Evolutionary conservation across 2,329 filamentous ascomycete species (phyloP), one percentile per base, ranked within the genome.

Genomic region (Trichothecium sympodiale): DNA sequence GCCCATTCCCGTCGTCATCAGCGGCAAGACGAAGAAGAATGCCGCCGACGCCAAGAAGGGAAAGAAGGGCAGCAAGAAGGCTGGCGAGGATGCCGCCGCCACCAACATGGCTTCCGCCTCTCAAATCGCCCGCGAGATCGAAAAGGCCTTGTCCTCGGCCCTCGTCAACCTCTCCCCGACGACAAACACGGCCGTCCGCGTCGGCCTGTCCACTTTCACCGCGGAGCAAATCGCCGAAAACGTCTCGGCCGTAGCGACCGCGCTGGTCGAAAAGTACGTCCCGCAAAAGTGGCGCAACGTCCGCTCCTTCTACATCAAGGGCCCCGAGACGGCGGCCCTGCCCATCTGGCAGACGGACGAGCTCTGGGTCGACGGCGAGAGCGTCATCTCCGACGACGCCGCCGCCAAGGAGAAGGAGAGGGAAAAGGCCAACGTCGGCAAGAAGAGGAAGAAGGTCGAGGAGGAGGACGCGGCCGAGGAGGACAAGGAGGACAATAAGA

Each of bases 291-390:
- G 88, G 87, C 76, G 75, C 51, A 91, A 89, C 56, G 72, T 96
- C 43, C 80, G 80, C 58, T 75, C 76, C 43, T 65, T 98, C 42
- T 87, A 94, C 59, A 71, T 98, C 67, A 98, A 96, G 71, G 85
- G 86, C 3, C 81, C 85, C 18, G 78, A 84, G 52, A 94, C 89
- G 4, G 81, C 80, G 41, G 83, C 89, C 8, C 69, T 98, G 51
- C 91, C 91, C n/a, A 79, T 98, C 54, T 98, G 87, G 84, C 65
- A 94, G 53, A 83, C 89, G 4, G 81, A 87, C 47, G 87, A 95
- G 68, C 69, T 98, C 44, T 98, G 91, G 87, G 60, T 80, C 13
- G 83, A 91, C 45, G 74, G 80, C 41, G 71, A 77, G 41, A 79
- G 85, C 42, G 75, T 81, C 51, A 76, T 94, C 6, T 64, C 91